Evolutionary conservation across 495 filamentous ascomycete genomes (phyloP), one percentile per base, ranked within the genome.

Genomic region (Neurospora cerealis): DNA sequence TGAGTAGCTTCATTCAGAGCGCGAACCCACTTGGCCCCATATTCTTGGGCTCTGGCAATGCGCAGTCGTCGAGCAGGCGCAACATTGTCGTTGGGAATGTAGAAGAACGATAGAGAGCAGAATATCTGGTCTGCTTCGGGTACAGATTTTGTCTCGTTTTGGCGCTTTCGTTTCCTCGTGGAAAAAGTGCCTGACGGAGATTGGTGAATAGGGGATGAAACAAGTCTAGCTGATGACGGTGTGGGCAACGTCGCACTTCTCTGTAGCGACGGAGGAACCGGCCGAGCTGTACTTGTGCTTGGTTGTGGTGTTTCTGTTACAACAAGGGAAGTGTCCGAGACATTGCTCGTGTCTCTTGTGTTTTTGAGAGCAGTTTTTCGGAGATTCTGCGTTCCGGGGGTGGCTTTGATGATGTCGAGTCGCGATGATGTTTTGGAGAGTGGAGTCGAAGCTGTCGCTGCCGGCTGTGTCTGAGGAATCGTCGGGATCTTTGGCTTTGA

Each of bases 71-170:
- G 88, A 2, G 88, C 82, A 2, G 87, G 87, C 21, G 89, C 87
- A 48, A 91, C 85, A 75, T 94, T 90, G 74, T 92, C 89, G 73
- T 95, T 92, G 0, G 94, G 96, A 34, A 96, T 87, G 80, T 97
- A 99, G 73, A 86, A 94, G 76, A 95, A 93, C 0, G 81, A 82
- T 19, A 92, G 79, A 0, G 83, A 87, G 69, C 86, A 88, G 81
- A 96, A 92, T 13, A 95, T 88, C 76, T 89, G 87, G 72, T 88
- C 83, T 5, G 84, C 79, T 72, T 91, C 89, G 2, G 91, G 88
- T 2, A 89, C 82, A 82, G 69, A 42, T 80, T 85, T 77, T 6
- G 76, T 38, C 3, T 77, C 72, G 11, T 71, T 79, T 70, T 72
- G 78, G 78, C 80, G 80, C 77, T 89, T 91, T 70, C 88, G 81